Base-by-base conservation (phyloP, 2,329 filamentous ascomycete species). In the Aspergillus puulaauensis region DNA sequence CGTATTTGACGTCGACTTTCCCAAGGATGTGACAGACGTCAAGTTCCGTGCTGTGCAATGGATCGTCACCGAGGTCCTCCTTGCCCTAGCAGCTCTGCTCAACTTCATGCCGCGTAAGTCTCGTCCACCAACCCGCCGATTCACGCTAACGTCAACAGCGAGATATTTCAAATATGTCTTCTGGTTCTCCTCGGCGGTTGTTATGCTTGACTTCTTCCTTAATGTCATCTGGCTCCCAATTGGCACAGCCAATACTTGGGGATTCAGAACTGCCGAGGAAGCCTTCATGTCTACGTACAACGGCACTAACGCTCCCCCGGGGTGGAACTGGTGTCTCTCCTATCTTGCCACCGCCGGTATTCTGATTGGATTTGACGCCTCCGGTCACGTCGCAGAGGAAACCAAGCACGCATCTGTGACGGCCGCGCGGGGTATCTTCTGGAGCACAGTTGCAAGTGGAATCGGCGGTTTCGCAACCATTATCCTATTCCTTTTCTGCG, bases 251-350 rank as follows among this genome's bases (percentile, higher is more conserved):
- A 77, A 82, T 55, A 83, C 81, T 0, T 81, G 80, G 66, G 84
- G 84, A 2, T 86, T 86, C 69, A 80, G 83, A n/a, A 77, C 81
- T 1, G 76, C 84, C 0, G 75, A 83, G 37, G 83, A 85, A 58
- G 83, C 83, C 8, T 86, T 86, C 67, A 82, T 85, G 73, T 79
- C 82, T 12, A 86, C 83, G 0, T 85, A 85, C 66, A 86, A 86
- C 56, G 80, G 79, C 2, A 83, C 80, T 11, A 81, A 80, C 11
- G 80, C 81, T 1, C 82, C 83, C 0, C 74, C 78, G 1, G 83
- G 79, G 3, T 86, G 84, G 83, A 86, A 86, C 65, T 86, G 83
- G 84, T 85, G 83, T 70, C 76, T 86, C 3, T 84, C 82, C 4
- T 86, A 83, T 67, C 79, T 84, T 24, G 83, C 83, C 1, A 86